phyloP scores from a whole-genome alignment of 352 stramenopile genomes.

The Globisporangium middletonii region DNA sequence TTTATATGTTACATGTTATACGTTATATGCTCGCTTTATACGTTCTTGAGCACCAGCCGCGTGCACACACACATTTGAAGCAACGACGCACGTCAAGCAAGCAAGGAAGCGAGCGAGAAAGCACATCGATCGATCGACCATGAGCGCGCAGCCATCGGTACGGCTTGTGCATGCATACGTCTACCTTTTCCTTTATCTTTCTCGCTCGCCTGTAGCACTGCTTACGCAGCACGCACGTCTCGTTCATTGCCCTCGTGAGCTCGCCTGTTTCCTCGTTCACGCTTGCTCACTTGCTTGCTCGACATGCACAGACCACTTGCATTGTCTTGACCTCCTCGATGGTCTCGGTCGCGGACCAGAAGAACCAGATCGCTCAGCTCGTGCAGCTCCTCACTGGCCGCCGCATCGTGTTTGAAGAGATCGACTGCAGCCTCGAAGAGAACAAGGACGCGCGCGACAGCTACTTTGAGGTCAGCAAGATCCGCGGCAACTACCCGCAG shows the following conservation, averaged over 20 bases:
- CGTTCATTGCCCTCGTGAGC: background rate
- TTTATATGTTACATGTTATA: too few relatives aligned
- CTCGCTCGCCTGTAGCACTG: background rate
- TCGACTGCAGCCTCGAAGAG: conserved; percentile 79
- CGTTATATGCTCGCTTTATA: too few relatives aligned
- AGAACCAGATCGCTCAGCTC: conserved; percentile 65
- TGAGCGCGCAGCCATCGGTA: too few relatives aligned
- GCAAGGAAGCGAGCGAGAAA: too few relatives aligned
- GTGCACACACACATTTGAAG: too few relatives aligned
- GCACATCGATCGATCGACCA: too few relatives aligned
- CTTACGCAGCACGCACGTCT: too few relatives aligned
- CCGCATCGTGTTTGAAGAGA: conserved; percentile 59
- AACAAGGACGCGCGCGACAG: conserved; percentile 66
- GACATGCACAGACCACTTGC: conserved; percentile 24
- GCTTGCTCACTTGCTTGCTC: background rate
- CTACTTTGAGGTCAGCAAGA: conserved; percentile 74
- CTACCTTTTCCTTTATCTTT: background rate
- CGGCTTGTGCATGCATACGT: background rate
- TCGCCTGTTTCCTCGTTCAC: background rate
- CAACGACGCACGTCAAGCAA: too few relatives aligned
- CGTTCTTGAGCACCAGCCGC: too few relatives aligned
- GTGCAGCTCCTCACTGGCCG: conserved; percentile 71
- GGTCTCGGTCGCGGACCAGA: conserved; percentile 71
- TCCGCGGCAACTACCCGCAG: conserved; percentile 83
- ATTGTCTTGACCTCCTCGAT: conserved; percentile 74